Evolutionary conservation across 139 green algal species (phyloP), one percentile per base, ranked within the genome.

Genomic region (Penium margaritaceum): DNA sequence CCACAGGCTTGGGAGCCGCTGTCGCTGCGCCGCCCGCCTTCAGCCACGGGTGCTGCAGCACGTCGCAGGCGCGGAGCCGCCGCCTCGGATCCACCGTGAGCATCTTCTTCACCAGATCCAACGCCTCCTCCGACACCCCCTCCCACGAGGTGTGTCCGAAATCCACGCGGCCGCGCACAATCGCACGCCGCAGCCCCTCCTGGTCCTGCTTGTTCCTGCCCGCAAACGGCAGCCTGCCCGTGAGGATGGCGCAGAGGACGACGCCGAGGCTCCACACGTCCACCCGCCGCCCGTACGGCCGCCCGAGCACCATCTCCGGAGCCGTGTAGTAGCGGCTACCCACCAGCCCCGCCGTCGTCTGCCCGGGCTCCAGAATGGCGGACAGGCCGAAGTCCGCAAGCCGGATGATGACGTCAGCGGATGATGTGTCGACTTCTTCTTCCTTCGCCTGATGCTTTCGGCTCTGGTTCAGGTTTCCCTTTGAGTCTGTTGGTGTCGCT

Each of bases 201-300:
- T 29, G 15, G 29, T 64, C 29, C 29, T 24, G 7, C 19, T 27
- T 24, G 33, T 41, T 27, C 33, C 33, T 34, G 21, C 30, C 63
- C 37, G 36, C 37, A 14, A 71, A 54, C 4, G 63, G 63, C n/a
- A 37, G 21, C 29, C 24, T 21, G 29, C 63, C 63, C 27, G 63
- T 57, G 63, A 71, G 36, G 19, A 71, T 54, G 63, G 32, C 63
- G 37, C 32, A 57, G 19, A 57, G 24, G 29, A 71, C 32, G 6
- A 57, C 63, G 3, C 63, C 63, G n/a, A 71, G n/a, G 63, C 63
- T 71, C 63, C 63, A 71, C n/a, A 71, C 35, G 63, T 71, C 63
- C 63, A 29, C 63, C n/a, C 37, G 36, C 38, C 34, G 64, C 32
- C 39, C 37, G 63, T 71, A 71, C 17, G 12, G 24, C 7, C 63